Evolutionary conservation across 805 yeast genomes (phyloP).

Genomic region (Wickerhamomyces silvicola): DNA sequence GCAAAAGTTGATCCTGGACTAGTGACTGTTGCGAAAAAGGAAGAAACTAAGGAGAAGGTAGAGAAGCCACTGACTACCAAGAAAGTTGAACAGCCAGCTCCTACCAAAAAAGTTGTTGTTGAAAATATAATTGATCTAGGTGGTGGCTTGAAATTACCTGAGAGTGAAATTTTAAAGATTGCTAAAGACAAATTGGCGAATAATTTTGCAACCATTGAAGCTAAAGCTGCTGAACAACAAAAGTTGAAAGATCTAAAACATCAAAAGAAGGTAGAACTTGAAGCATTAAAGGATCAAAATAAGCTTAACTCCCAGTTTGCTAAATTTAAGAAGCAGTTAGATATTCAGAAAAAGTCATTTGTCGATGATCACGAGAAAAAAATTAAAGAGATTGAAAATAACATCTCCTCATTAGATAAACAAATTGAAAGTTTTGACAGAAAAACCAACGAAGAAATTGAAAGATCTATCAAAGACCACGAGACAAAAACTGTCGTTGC

Average conservation of each 20-base stretch:
- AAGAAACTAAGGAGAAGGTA: slow-evolving; percentile 1
- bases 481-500: slow-evolving; percentile 9
- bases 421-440: slow-evolving; percentile 17
- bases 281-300: slow-evolving; percentile 19
- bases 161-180: slow-evolving; percentile 20
- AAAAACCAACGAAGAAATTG: slow-evolving; percentile 18
- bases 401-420: slow-evolving; percentile 15
- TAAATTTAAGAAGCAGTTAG: slow-evolving; percentile 22
- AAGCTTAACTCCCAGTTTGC: slow-evolving; percentile 20
- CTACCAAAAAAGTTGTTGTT: slow-evolving; percentile 10
- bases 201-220: slow-evolving; percentile 15
- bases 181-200: slow-evolving; percentile 19
- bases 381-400: slow-evolving; percentile 16
- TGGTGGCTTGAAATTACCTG: slow-evolving; percentile 23
- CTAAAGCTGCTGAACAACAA: slow-evolving; percentile 20
- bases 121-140: slow-evolving; percentile 22
- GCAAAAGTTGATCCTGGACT: background rate
- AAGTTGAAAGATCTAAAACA: slow-evolving; percentile 17
- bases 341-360: slow-evolving; percentile 16
- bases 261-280: slow-evolving; percentile 21
- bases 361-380: slow-evolving; percentile 10
- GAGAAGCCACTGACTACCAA: background rate
- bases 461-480: slow-evolving; percentile 11
- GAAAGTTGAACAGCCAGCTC: background rate
- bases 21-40: slow-evolving; percentile 1